Evolutionary conservation across 495 filamentous ascomycete genomes (phyloP), one percentile per base, ranked within the genome.

Genomic region (Hypomontagnella submonticulosa): DNA sequence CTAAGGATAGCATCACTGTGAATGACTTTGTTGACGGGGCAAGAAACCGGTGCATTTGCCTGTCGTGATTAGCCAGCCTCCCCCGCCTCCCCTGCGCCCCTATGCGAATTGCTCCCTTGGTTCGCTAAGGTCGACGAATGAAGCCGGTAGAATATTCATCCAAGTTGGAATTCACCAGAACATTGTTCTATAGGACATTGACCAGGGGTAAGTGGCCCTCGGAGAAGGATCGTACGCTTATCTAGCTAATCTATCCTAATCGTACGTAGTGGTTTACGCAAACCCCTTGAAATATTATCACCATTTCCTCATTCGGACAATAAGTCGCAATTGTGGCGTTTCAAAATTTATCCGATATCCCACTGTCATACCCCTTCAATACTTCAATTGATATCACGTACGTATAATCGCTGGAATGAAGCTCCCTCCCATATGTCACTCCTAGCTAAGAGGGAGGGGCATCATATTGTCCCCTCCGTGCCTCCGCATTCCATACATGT

Each of bases 301-400:
- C 13, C 23, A 36, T 63, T 63, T 49, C 65, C 65, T 44, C 38
- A 60, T 63, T 27, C 49, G 42, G 55, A 56, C 54, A 59, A 46
- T 51, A 8, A 20, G 49, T 56, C 38, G 56, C 55, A 42, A 33
- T 60, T 51, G 54, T 60, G 60, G 50, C 50, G 66, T 63, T 69
- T 68, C 59, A 59, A 68, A 59, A 68, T 63, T 68, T 49, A 59
- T 67, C 64, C 57, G 57, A 57, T 15, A 67, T 67, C 57, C 61
- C 51, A 51, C 57, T 57, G 44, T 27, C 41, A 33, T 18, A 32
- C 57, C 57, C 65, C 49, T 59, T 56, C 51, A 63, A 57, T 58
- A 30, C 41, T 57, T 48, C 37, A 47, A 54, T 63, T 58, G 47
- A 49, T 33, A 59, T 63, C 65, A 63, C 54, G 27, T 54, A 11